Base-by-base conservation (phyloP, 192 early-diverging fungal genomes). In the Lunasporangiospora selenospora region DNA sequence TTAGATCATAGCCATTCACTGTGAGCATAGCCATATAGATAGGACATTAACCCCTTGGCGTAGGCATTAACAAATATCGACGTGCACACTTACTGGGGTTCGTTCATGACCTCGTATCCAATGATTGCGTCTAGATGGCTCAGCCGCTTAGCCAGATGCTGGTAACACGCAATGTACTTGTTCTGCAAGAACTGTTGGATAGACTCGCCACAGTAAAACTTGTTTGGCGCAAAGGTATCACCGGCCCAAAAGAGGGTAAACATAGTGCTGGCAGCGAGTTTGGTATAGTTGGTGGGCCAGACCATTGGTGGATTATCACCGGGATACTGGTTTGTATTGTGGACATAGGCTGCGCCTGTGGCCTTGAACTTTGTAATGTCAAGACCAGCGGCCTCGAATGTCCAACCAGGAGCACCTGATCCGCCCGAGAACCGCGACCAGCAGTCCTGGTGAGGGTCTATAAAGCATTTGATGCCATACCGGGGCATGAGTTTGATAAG, bases 201-300 rank as follows among this genome's bases (percentile, higher is more conserved):
- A 15, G 78, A 75, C 30, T 84, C 77, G 15, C 88, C 90, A 37
- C 89, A 34, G 46, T 89, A 90, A 36, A 41, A 83, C 8, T 79
- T 70, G 1, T 82, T 64, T 0, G 92, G 91, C 9, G 90, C 90
- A 78, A 93, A 91, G 1, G 83, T 84, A 26, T 88, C 78, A 19
- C 92, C 92, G 6, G 78, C 91, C 67, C 88, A 93, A 55, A 93
- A 93, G 6, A 93, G 61, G 0, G 93, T 91, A 53, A 95, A 93
- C 90, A 95, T 92, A 8, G 92, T 93, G 18, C 87, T 81, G 31
- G 83, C 83, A 13, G 90, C 93, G 19, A 93, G 80, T 65, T 95
- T 95, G 15, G 87, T 88, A 61, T 95, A 93, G 76, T 95, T 95
- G 32, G 93, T 94, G 2, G 93, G 92, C 92, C 93, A 95, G 16